Evolutionary conservation across 2,329 filamentous ascomycete species (phyloP), one percentile per base, ranked within the genome.

Genomic region (Penicillium sp.): DNA sequence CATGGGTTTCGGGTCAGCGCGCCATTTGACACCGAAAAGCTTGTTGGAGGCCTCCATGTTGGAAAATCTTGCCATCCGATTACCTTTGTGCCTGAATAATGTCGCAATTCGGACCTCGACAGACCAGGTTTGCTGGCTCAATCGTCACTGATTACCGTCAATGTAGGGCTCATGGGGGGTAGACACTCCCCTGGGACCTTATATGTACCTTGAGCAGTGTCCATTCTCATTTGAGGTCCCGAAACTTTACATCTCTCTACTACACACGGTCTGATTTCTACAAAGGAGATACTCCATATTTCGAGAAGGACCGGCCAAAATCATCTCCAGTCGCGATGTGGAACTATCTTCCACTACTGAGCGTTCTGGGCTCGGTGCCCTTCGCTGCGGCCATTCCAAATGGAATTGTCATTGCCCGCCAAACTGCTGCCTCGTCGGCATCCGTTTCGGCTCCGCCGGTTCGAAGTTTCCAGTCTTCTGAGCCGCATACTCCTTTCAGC

Each of bases 401-500:
- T 43, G 63, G 55, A 26, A 61, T 57, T 26, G 38, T 58, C 1
- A 13, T 54, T 26, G 57, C 64, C 25, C 62, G 63, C 33, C 25
- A 28, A 30, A 35, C 19, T 14, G 2, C 45, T 7, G n/a, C 57
- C 2, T n/a, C 33, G 6, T 52, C 57, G 13, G 14, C 25, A 6
- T 62, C 63, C 0, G 33, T 55, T 33, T 53, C 63, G 19, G 63
- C 58, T 4, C 60, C 65, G 38, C 78, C 84, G 4, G 76, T 82
- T 60, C 71, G 81, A 55, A 84, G 80, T 65, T 78, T 78, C 49
- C 74, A 81, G 58, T 80, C 86, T 5, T 69, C 72, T 16, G 89
- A 87, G 2, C 85, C 83, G 4, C 90, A 94, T 72, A 90, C 89
- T 0, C 83, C 89, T 0, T 94, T 81, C 74, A 85, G 78, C 2